Evolutionary conservation across 352 stramenopile species (phyloP).

Genomic region (Phytophthora sp.): DNA sequence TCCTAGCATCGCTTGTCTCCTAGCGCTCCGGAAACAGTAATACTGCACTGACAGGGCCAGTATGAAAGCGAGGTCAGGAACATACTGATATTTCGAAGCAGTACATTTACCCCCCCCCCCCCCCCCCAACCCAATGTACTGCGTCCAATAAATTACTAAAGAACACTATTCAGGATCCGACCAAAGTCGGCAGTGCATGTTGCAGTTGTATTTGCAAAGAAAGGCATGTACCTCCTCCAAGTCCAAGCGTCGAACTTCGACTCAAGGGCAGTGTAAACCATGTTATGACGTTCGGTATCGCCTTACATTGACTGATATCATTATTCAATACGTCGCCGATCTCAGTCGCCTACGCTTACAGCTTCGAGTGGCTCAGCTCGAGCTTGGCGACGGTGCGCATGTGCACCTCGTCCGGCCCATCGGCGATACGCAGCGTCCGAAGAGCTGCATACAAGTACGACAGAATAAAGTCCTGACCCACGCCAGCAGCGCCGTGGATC

Average conservation of each 20-base stretch:
- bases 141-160: too few species aligned
- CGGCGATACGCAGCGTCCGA: slow-evolving; percentile 94
- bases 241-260: too few species aligned
- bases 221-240: not conserved
- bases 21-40: too few species aligned
- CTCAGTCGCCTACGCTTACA: too few species aligned
- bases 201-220: not conserved
- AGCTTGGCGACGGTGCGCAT: slow-evolving; percentile 94
- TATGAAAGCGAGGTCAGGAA: too few species aligned
- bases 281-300: not conserved
- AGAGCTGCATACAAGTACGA: slow-evolving; percentile 91
- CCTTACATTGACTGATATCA: slow-evolving; percentile 28
- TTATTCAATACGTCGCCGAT: slow-evolving; percentile 10
- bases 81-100: too few species aligned
- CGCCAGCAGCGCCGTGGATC: slow-evolving; percentile 75
- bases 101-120: too few species aligned
- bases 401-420: slow-evolving; percentile 98
- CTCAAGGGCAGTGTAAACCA: too few species aligned
- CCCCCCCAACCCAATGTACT: too few species aligned
- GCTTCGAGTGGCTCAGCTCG: slow-evolving; percentile 78
- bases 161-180: not conserved
- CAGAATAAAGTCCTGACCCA: slow-evolving; percentile 95
- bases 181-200: not conserved
- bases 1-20: too few species aligned
- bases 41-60: too few species aligned